These are phyloP conservation scores for Seiridium unicorne DNA, from an alignment of 2,329 filamentous ascomycete species.

Conservation along the genomic window DNA sequence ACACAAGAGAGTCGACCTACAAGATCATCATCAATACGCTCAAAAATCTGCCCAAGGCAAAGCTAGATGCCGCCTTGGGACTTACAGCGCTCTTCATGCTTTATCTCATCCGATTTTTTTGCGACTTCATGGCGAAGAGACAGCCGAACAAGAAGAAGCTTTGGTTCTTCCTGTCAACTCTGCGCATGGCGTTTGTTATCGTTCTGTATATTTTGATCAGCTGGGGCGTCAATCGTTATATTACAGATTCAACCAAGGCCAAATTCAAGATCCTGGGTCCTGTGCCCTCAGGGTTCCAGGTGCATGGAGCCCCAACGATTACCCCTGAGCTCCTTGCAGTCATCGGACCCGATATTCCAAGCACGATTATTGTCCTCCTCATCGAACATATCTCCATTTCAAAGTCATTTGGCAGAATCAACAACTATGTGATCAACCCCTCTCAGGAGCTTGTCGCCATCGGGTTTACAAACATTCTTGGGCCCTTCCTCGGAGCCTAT, in stretches of 20 bases:
- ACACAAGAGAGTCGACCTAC: constrained; percentile 48
- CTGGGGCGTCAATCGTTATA: constrained; percentile 65
- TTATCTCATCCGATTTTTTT: constrained; percentile 63
- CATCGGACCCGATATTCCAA: constrained; percentile 56
- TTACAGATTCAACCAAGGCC: constrained; percentile 46
- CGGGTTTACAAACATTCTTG: constrained; percentile 72
- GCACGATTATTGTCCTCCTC: constrained; percentile 61
- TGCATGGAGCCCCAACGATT: constrained; percentile 65
- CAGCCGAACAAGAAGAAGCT: constrained; percentile 65
- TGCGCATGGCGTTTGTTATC: constrained; percentile 79
- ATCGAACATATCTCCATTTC: constrained; percentile 84
- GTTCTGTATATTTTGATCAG: constrained; percentile 77
- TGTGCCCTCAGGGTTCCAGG: constrained; percentile 73
- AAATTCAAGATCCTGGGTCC: constrained; percentile 63
- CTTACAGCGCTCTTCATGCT: constrained; percentile 67
- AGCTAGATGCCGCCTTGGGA: constrained; percentile 72
- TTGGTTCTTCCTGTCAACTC: constrained; percentile 76
- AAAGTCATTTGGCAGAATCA: constrained; percentile 77
- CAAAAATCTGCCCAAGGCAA: constrained; percentile 43
- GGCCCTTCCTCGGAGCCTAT: constrained; percentile 69
- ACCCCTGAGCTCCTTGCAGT: constrained; percentile 58
- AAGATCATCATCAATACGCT: constrained; percentile 50
- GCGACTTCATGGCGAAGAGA: constrained; percentile 63
- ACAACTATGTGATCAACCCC: constrained; percentile 76
- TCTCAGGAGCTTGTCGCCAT: constrained; percentile 80